A percentile compares a stretch with the other conserved stretches of the same genome.
Evolutionary conservation across 345 rosid genomes (phyloP).

Genomic region (Arabis alpina): DNA sequence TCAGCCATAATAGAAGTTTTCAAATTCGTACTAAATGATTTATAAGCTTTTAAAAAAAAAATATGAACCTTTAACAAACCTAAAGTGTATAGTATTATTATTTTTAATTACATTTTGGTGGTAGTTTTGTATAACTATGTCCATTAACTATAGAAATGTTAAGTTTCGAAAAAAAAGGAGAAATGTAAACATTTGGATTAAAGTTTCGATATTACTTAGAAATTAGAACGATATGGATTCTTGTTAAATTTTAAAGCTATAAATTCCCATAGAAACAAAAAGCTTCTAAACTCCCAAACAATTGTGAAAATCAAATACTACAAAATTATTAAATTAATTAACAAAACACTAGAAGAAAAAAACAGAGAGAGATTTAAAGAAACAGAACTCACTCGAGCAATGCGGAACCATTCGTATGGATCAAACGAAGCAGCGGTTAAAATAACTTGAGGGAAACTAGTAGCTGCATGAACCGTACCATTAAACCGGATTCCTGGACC

Average conservation of each 20-base stretch:
- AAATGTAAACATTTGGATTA: not conserved
- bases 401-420: slow-evolving; percentile 73
- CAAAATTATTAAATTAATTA: not conserved
- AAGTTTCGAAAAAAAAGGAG: too few species aligned
- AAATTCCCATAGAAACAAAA: not conserved
- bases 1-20: too few species aligned
- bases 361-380: not conserved
- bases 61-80: too few species aligned
- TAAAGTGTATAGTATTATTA: too few species aligned
- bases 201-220: not conserved
- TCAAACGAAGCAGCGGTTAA: slow-evolving; percentile 83
- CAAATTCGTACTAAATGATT: not conserved
- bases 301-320: not conserved
- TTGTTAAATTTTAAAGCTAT: too few species aligned
- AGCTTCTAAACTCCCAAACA: not conserved
- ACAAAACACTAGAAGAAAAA: not conserved
- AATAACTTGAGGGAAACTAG: slow-evolving; percentile 93
- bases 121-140: too few species aligned
- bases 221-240: too few species aligned
- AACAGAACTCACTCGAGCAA: slow-evolving; percentile 64
- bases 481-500: slow-evolving; percentile 60
- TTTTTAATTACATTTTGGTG: not conserved
- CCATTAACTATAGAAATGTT: not conserved
- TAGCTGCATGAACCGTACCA: slow-evolving; percentile 63
- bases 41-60: not conserved